Evolutionary conservation across 2,329 filamentous ascomycete genomes (phyloP).

Genomic region (Myriosclerotinia scirpicola): DNA sequence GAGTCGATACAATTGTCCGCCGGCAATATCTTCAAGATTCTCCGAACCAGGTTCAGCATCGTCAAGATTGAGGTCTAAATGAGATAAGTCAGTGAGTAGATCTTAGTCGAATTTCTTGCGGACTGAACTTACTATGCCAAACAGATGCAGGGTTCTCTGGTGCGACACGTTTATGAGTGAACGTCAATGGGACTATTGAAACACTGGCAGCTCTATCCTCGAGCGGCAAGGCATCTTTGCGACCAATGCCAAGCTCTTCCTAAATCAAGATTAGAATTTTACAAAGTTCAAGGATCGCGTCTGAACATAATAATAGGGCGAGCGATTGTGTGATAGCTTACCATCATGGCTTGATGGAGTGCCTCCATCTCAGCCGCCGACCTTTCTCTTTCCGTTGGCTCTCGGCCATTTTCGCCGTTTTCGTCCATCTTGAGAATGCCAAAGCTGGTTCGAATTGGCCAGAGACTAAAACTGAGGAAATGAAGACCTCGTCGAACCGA

Average conservation of each 20-base stretch:
- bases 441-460: not conserved
- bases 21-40: conserved; percentile 34
- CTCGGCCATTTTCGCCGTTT: conserved; percentile 2
- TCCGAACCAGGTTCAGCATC: conserved; percentile 31
- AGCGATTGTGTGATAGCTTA: conserved; percentile 7
- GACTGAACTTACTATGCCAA: conserved; percentile 33
- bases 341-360: conserved; percentile 37
- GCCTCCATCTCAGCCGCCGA: conserved; percentile 9
- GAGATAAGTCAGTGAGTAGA: conserved; percentile 20
- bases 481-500: not conserved
- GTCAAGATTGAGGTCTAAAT: conserved; percentile 25
- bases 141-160: conserved; percentile 19
- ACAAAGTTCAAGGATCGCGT: not conserved
- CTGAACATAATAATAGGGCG: not conserved
- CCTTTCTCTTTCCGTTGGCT: not conserved
- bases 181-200: not conserved
- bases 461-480: not conserved
- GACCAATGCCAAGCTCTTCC: conserved; percentile 38
- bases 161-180: not conserved
- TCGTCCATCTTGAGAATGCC: conserved; percentile 15
- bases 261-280: conserved; percentile 16
- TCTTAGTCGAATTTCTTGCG: not conserved
- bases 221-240: conserved; percentile 35
- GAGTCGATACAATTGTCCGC: conserved; percentile 37
- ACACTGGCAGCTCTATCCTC: conserved; percentile 26